Conservation (phyloP, 371 early-diverging fungal species). For the Rhizopus arrhizus region DNA sequence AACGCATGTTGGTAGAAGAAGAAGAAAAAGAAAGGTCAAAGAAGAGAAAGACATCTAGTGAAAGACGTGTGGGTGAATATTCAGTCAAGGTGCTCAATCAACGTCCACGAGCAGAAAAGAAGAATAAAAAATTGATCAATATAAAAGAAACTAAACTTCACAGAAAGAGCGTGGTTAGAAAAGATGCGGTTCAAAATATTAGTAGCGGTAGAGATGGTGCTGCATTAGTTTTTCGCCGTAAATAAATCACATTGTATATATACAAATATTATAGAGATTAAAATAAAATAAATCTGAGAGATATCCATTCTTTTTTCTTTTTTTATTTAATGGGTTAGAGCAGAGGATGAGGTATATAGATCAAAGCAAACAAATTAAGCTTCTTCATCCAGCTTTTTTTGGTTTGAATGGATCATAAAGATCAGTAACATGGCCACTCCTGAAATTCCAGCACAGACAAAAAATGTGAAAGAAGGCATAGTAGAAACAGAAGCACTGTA, state of each 20-base stretch:
- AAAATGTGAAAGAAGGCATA: slow-evolving; percentile 54
- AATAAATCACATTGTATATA: slow-evolving; percentile 18
- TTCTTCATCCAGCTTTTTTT: neutral
- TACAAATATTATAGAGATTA: neutral
- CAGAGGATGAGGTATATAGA: neutral
- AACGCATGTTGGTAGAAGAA: slow-evolving; percentile 47
- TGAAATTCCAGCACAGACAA: slow-evolving; percentile 26
- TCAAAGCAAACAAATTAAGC: neutral
- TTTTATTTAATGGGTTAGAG: neutral
- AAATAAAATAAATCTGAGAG: neutral
- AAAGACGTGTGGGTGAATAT: slow-evolving; percentile 47
- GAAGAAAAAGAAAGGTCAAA: slow-evolving; percentile 32
- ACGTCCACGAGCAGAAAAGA: slow-evolving; percentile 40
- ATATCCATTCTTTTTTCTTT: neutral
- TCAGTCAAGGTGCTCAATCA: slow-evolving; percentile 52
- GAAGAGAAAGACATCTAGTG: slow-evolving; percentile 14
- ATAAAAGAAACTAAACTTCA: slow-evolving; percentile 34
- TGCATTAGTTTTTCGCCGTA: slow-evolving; percentile 40
- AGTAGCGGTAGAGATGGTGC: slow-evolving; percentile 42
- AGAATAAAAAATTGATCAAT: slow-evolving; percentile 26
- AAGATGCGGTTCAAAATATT: slow-evolving; percentile 38
- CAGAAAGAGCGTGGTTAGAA: slow-evolving; percentile 36
- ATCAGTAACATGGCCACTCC: neutral
- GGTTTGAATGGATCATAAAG: slow-evolving; percentile 12
- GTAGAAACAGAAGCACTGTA: slow-evolving; percentile 51